Evolutionary conservation across 768 basidiomycete species (phyloP), one percentile per base, ranked within the genome.

Genomic region (Boletus speciosus): DNA sequence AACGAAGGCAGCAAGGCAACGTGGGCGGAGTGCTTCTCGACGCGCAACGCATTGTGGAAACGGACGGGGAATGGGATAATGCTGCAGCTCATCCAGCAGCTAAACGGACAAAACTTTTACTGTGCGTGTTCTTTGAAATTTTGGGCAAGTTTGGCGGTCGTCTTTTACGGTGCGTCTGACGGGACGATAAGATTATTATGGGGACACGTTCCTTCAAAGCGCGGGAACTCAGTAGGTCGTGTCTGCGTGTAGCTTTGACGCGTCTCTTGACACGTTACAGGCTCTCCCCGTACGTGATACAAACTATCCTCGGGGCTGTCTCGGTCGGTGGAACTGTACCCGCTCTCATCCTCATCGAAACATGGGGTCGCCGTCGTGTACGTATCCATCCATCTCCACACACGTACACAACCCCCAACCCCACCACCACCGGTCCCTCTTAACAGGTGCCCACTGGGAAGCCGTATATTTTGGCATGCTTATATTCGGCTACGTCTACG

Each of bases 261-360:
- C 27, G 5, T 32, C 1, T 39, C 31, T 43, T 47, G 35, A 38
- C 44, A 48, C 21, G 40, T 40, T 38, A 2, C 40, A 82, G 80
- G 23, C 70, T 90, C 49, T 77, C 75, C 7, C 81, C 88, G 0
- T 90, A 88, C 69, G 78, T 82, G 32, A 86, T 89, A 61, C 88
- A 90, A 62, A 76, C 79, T 6, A 83, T 89, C 53, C 76, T 89
- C 16, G 88, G 88, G 25, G 86, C 76, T 4, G 86, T 90, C 19
- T 87, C 88, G 0, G 82, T 90, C 12, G 78, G 74, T 15, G 86
- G 83, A n/a, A 88, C 87, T 5, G 50, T 89, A 35, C 88, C 88
- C 16, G 85, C 88, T 6, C 71, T 90, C 58, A 70, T 49, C 35
- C 73, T 88, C 49, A 88, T 92, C 48, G 89, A 91, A 66, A 74